These are phyloP conservation scores for Berkeleyomyces basicola DNA, from an alignment of 2,329 filamentous ascomycete genomes.

Conservation along the genomic window DNA sequence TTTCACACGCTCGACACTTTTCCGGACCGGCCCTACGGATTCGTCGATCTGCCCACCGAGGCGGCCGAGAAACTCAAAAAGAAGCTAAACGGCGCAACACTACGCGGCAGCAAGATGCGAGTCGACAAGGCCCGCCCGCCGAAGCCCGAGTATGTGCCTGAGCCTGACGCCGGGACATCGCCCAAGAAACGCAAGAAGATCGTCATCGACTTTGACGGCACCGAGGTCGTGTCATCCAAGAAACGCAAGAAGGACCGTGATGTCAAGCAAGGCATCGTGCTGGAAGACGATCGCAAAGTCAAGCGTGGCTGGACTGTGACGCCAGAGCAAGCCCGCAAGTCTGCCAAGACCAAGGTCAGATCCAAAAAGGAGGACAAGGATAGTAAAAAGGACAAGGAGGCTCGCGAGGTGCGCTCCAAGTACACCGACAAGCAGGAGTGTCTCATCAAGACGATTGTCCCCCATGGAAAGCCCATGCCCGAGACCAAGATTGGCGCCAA, in stretches of 20 bases:
- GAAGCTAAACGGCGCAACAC: constrained; percentile 71
- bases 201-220: constrained; percentile 18
- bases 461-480: constrained; percentile 27
- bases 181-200: constrained; percentile 28
- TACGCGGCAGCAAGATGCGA: constrained; percentile 72
- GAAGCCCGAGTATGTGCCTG: constrained; percentile 29
- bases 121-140: constrained; percentile 55
- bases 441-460: constrained; percentile 65
- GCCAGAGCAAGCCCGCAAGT: constrained; percentile 30
- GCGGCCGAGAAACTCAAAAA: constrained; percentile 85
- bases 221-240: constrained; percentile 19
- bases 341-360: constrained; percentile 28
- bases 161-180: constrained; percentile 21
- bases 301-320: constrained; percentile 81
- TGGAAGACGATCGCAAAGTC: constrained; percentile 59
- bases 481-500: constrained; percentile 28
- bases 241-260: constrained; percentile 37
- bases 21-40: constrained; percentile 81
- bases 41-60: constrained; percentile 60
- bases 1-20: constrained; percentile 76
- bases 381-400: constrained; percentile 35
- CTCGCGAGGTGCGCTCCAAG: constrained; percentile 50
- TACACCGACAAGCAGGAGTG: constrained; percentile 70
- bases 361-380: constrained; percentile 24
- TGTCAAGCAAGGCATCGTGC: constrained; percentile 47